Evolutionary conservation across 2,329 filamentous ascomycete genomes (phyloP), one percentile per base, ranked within the genome.

Genomic region (Plenodomus biglobosus): DNA sequence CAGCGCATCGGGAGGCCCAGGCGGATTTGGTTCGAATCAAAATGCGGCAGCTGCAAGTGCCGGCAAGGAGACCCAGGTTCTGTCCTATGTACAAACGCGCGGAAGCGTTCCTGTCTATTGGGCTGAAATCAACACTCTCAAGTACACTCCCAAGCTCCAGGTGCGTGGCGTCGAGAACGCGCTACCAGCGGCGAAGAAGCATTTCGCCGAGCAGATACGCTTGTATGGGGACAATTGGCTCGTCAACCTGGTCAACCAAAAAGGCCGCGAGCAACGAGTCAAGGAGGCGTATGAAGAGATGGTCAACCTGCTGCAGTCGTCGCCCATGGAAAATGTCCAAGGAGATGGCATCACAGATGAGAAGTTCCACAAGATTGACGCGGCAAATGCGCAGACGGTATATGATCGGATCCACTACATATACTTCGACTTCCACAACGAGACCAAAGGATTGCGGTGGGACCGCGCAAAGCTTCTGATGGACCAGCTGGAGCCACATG

Each of bases 351-450:
- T 82, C 43, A 88, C 86, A 0, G 78, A 85, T 34, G 92, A 96
- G 67, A 92, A 94, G 70, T 87, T 95, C 70, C 87, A 85, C 63
- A 78, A 86, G 22, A 83, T 96, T 54, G 88, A 96, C 66, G 78
- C 84, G 18, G 62, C 75, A 13, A 70, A 82, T 38, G 77, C 77
- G 40, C 76, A 77, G 48, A 82, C 87, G 54, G 78, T 85, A 55
- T 88, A 88, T 70, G 92, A 96, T 70, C 86, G 86, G 38, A 77
- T 99, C 38, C 92, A 99, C 75, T 99, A 99, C 72, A 76, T 97
- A 62, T 99, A 97, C 77, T 99, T 99, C 69, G 94, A 99, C 75
- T 99, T 95, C 72, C 95, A 99, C 76, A 91, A 87, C 66, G 94
- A 99, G 75, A 99, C 95, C 41, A 96, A 96, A 75, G 92, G 92